Percentiles rank a stretch among this genome's conserved stretches.
Evolutionary conservation across 164 flowering plant genomes (phyloP).

Genomic region (Magnolia officinalis): DNA sequence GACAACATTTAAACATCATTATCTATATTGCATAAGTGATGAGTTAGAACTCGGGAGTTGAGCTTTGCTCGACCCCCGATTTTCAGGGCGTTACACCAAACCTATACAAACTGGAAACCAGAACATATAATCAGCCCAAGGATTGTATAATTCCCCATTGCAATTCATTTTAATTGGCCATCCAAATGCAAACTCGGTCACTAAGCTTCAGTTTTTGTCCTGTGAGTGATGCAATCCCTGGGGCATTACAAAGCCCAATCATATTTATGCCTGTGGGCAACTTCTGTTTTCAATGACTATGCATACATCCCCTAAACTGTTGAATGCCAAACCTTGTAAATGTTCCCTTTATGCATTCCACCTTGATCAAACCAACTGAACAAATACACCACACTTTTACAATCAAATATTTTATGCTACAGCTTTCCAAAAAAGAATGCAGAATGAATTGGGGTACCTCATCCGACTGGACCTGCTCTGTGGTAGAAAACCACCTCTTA

Average conservation of each 20-base stretch:
- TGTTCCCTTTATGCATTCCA: background rate
- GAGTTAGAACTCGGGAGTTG: too few species aligned
- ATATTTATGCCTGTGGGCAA: background rate
- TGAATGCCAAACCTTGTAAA: background rate
- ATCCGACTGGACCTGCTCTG: background rate
- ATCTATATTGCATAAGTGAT: too few species aligned
- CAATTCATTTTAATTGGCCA: too few species aligned
- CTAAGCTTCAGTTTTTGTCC: background rate
- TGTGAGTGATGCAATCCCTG: background rate
- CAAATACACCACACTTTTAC: background rate
- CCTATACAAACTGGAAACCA: too few species aligned
- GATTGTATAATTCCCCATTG: too few species aligned
- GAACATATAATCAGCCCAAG: too few species aligned
- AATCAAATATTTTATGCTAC: conserved; percentile 6
- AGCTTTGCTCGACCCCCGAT: too few species aligned
- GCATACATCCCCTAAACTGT: background rate
- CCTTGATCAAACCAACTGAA: background rate
- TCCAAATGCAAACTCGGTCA: background rate
- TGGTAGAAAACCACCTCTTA: background rate
- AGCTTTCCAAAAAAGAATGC: background rate
- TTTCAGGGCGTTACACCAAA: too few species aligned
- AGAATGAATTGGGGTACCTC: conserved; percentile 2
- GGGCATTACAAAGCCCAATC: background rate
- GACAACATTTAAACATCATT: too few species aligned
- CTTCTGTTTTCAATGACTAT: background rate